These are phyloP conservation scores for Plantago coronopus DNA, from an alignment of 305 asterid species.

Conservation along the genomic window DNA sequence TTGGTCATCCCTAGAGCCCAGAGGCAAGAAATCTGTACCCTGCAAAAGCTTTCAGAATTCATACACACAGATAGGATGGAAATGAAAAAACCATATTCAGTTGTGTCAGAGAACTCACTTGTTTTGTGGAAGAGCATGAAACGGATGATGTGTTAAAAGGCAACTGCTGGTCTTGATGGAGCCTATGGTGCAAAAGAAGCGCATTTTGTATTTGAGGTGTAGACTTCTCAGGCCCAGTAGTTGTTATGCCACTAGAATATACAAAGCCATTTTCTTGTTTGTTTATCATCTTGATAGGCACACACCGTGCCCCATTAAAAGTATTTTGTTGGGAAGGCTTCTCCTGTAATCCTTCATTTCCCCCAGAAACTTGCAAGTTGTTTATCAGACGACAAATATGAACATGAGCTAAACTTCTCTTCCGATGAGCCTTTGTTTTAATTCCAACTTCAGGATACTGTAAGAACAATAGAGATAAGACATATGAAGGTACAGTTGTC, in stretches of 20 bases:
- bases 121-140: conserved; percentile 27
- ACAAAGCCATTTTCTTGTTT: conserved; percentile 15
- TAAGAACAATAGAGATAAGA: background rate
- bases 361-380: conserved; percentile 39
- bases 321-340: conserved; percentile 31
- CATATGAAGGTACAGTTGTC: conserved; percentile 4
- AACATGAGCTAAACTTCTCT: conserved; percentile 57
- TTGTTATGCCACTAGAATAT: conserved; percentile 18
- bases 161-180: conserved; percentile 48
- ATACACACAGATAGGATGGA: background rate
- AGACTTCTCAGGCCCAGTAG: conserved; percentile 29
- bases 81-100: background rate
- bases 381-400: conserved; percentile 54
- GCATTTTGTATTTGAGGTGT: conserved; percentile 44
- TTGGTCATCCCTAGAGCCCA: conserved; percentile 36
- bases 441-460: conserved; percentile 33
- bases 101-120: conserved; percentile 30
- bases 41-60: conserved; percentile 21
- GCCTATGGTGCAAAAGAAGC: conserved; percentile 45
- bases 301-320: conserved; percentile 24
- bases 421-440: conserved; percentile 45
- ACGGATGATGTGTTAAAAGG: conserved; percentile 22
- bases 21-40: conserved; percentile 42
- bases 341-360: conserved; percentile 28
- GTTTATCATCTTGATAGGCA: too few relatives aligned